Conservation (phyloP, 352 stramenopile species). For the Achlya hypogyna region DNA sequence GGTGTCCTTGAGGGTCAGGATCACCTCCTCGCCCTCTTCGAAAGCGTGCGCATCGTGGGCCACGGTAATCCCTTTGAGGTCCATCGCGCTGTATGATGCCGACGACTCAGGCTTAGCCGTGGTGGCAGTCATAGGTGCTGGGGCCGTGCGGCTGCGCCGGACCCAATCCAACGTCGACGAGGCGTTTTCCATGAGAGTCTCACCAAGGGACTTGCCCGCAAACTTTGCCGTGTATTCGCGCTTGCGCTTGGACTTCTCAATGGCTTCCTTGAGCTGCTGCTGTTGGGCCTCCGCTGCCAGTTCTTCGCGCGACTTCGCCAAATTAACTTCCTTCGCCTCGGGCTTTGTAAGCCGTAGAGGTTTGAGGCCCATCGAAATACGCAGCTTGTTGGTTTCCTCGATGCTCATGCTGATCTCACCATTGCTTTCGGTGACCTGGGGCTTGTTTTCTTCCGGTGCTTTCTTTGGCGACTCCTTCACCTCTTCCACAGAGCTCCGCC, state of each 20-base stretch:
- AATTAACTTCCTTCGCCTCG: constrained; percentile 43
- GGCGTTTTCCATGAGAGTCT: constrained; percentile 42
- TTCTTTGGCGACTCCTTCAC: background rate
- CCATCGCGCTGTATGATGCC: constrained; percentile 46
- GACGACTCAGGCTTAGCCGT: constrained; percentile 8
- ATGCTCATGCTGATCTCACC: constrained; percentile 76
- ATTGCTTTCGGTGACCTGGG: constrained; percentile 44
- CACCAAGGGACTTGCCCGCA: constrained; percentile 56
- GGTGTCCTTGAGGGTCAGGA: constrained; percentile 92
- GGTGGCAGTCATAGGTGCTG: background rate
- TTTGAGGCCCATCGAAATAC: constrained; percentile 59
- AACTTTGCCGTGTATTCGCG: constrained; percentile 68
- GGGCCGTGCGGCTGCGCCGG: constrained; percentile 34
- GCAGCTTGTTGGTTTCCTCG: constrained; percentile 75
- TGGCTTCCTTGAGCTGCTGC: constrained; percentile 38
- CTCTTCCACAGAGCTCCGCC: background rate
- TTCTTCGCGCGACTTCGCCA: constrained; percentile 54
- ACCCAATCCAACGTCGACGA: constrained; percentile 60
- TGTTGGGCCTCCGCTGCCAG: constrained; percentile 41
- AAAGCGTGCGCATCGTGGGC: constrained; percentile 82
- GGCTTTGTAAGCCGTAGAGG: constrained; percentile 47
- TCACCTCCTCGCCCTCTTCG: constrained; percentile 83
- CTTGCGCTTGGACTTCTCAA: constrained; percentile 53
- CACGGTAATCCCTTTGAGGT: constrained; percentile 86
- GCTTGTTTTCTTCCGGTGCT: constrained; percentile 4